Evolutionary conservation across 2,329 filamentous ascomycete genomes (phyloP).

Genomic region (Trichoderma lentiforme): DNA sequence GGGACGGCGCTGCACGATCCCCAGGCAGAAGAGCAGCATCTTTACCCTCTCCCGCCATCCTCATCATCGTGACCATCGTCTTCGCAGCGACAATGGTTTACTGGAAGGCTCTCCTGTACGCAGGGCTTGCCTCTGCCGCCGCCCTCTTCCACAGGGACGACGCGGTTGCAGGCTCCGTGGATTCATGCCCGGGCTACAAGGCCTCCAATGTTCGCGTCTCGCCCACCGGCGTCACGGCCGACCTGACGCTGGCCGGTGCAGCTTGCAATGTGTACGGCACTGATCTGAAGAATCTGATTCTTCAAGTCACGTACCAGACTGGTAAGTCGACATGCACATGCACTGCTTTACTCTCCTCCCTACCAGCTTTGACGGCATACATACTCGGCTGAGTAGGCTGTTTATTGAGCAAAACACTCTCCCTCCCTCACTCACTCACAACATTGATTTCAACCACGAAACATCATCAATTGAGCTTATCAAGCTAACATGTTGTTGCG

Average conservation of each 20-base stretch:
- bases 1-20: neutral
- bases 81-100: slow-evolving; percentile 21
- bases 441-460: neutral
- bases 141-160: slow-evolving; percentile 16
- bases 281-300: slow-evolving; percentile 63
- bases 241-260: slow-evolving; percentile 64
- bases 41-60: neutral
- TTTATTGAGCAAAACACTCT: neutral
- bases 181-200: slow-evolving; percentile 65
- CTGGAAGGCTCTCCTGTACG: slow-evolving; percentile 21
- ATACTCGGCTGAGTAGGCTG: neutral
- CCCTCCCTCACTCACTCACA: neutral
- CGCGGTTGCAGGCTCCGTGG: slow-evolving; percentile 15
- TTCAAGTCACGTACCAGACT: slow-evolving; percentile 53
- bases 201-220: slow-evolving; percentile 58
- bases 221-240: slow-evolving; percentile 59
- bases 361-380: neutral
- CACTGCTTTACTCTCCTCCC: neutral
- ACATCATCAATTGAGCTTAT: neutral
- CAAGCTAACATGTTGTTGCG: neutral
- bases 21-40: neutral
- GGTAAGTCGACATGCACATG: slow-evolving; percentile 19
- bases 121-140: slow-evolving; percentile 23
- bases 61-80: neutral
- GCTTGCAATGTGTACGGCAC: slow-evolving; percentile 76